Conservation (phyloP, 2,329 filamentous ascomycete species). For the Neonectria ditissima region DNA sequence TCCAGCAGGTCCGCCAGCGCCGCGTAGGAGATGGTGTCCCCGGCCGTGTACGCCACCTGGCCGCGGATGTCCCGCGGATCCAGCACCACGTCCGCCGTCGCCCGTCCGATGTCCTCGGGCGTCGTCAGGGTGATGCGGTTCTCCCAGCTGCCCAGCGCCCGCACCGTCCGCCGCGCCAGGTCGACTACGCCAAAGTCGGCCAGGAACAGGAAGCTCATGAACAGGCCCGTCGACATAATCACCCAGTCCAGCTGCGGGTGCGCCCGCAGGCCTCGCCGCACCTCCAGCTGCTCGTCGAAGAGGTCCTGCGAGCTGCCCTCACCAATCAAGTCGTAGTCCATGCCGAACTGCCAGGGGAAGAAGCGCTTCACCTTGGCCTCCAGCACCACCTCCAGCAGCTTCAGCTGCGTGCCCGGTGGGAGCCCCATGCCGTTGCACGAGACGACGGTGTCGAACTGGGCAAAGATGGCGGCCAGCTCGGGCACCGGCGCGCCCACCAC, state of each 20-base stretch:
- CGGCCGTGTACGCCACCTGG: constrained; percentile 68
- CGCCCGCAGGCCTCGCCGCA: constrained; percentile 63
- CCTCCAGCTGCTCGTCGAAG: constrained; percentile 75
- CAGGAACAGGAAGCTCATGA: constrained; percentile 77
- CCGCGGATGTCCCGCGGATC: constrained; percentile 50
- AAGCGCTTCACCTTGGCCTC: constrained; percentile 62
- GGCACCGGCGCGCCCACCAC: constrained; percentile 50
- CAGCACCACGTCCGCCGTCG: constrained; percentile 68
- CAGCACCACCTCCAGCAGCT: constrained; percentile 68
- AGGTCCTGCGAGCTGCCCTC: constrained; percentile 69
- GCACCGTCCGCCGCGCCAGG: constrained; percentile 53
- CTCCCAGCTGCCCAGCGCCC: constrained; percentile 71
- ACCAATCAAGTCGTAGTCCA: constrained; percentile 76
- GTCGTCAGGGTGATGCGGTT: constrained; percentile 72
- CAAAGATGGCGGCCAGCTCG: constrained; percentile 58
- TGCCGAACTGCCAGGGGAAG: constrained; percentile 80
- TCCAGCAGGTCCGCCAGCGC: constrained; percentile 66
- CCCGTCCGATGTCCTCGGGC: constrained; percentile 71
- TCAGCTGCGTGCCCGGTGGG: constrained; percentile 66
- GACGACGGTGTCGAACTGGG: constrained; percentile 65
- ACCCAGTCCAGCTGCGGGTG: constrained; percentile 67
- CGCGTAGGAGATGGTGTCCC: constrained; percentile 71
- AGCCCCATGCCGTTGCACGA: constrained; percentile 71
- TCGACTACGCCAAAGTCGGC: constrained; percentile 72
- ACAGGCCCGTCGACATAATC: constrained; percentile 76